Base-by-base conservation (phyloP, 257 asterid genomes). In the Primulina tabacum region DNA sequence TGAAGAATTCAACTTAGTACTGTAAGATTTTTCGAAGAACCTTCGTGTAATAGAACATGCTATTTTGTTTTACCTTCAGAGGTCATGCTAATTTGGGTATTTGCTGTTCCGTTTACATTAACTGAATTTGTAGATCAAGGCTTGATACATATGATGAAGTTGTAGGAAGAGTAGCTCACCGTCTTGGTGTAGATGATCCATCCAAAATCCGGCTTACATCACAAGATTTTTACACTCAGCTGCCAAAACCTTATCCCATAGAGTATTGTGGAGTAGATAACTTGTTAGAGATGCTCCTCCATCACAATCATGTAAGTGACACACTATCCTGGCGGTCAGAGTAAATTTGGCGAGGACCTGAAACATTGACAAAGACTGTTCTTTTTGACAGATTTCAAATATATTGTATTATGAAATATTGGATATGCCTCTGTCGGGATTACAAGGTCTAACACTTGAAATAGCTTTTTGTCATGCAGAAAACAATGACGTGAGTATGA, bases 131-230 rank as follows among this genome's bases (percentile, higher is more conserved):
- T 55, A 88, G 91, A 83, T 81, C 95, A 43, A 82, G 81, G 82
- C 77, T 71, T 68, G 78, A 80, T 67, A 82, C 82, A 5, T 88
- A 85, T 73, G 95, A 88, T 81, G 89, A 85, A 60, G 89, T 88
- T 60, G 87, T 82, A 17, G 83, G 76, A 75, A 79, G 77, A 63
- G 81, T 85, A 65, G 89, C 89, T 20, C 81, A 56, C 26, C 84
- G 67, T n/a, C 87, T 85, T 64, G 78, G 77, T 71, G 75, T 83
- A 73, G 82, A 78, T 9, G 89, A 88, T 78, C 85, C 89, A 58
- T 78, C 88, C 33, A 88, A 83, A 75, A 88, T 88, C 57, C 79
- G 91, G 81, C 90, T 88, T 66, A 88, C 89, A 12, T 71, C 95
- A 62, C 87, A 84, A 71, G 82, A 82, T 74, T 67, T 78, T 40